phyloP scores from a whole-genome alignment of 805 yeast species.

The Candida koratica region DNA sequence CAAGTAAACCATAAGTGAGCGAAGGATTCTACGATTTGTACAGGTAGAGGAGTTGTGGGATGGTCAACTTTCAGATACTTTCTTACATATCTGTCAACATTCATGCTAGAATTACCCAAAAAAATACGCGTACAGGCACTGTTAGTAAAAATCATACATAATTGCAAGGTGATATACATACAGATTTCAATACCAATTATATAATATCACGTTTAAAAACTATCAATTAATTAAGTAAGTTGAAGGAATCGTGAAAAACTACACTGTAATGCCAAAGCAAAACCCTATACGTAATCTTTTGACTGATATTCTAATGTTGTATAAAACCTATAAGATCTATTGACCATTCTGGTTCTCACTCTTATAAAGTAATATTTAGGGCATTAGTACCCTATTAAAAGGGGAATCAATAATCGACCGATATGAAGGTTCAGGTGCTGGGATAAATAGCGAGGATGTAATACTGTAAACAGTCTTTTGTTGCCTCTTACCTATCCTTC shows the following conservation, averaged over 20 bases:
- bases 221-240: not conserved
- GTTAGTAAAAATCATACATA: too few species aligned
- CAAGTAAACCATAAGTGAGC: too few species aligned
- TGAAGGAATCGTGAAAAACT: conserved; percentile 4
- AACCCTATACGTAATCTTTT: conserved; percentile 6
- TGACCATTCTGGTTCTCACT: not conserved
- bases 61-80: too few species aligned
- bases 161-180: too few species aligned
- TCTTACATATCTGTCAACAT: too few species aligned
- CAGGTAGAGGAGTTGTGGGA: too few species aligned
- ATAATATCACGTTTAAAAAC: conserved; percentile 3
- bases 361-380: not conserved
- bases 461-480: conserved; percentile 1
- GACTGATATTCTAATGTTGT: conserved; percentile 3
- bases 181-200: conserved; percentile 7
- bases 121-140: too few species aligned
- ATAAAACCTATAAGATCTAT: not conserved
- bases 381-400: not conserved
- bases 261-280: conserved; percentile 1
- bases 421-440: conserved; percentile 3
- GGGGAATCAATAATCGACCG: not conserved
- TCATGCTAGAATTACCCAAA: too few species aligned
- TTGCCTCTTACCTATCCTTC: not conserved
- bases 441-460: not conserved
- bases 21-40: too few species aligned